Base-by-base conservation (phyloP, 75 land plant genomes). In the Chamaecyparis obtusa region DNA sequence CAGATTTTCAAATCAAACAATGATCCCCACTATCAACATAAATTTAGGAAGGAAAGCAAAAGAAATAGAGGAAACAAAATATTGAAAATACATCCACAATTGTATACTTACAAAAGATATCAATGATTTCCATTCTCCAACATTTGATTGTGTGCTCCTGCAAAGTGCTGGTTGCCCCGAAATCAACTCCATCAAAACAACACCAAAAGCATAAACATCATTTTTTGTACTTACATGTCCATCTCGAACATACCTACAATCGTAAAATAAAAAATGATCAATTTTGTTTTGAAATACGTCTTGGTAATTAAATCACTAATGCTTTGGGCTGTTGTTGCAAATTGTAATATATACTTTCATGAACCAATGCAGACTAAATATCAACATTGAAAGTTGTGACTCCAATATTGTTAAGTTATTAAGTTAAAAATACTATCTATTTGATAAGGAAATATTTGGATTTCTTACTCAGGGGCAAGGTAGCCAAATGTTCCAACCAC, bases 201-300 rank as follows among this genome's bases (percentile, higher is more conserved):
- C 89, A 21, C 89, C 89, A 85, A 85, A 88, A 24, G 89, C 79
- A 86, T 86, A 88, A 37, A 86, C 89, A 72, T 88, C 89, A 74
- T 33, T 44, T 55, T 88, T 88, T 21, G 89, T 43, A 44, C 88
- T 88, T 16, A 57, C 88, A 9, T 44, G 80, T 33, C 89, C 89
- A 75, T 88, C 55, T 54, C 49, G 77, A 39, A 88, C 36, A 75
- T 88, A 88, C 48, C 87, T 86, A 80, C 44, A 71, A 43, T 11
- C 32, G 41, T 1, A 71, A 72, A 74, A 33, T 33, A 33, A 74
- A 33, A 32, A 1, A 64, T 64, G 69, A 64, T 64, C 69, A 64
- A 64, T 0, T 64, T 64, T 64, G 1, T 0, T n/a, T 64, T 64
- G 9, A 27, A 64, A 64, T 5, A 64, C 0, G 69, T 27, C 30